These are phyloP conservation scores for Talaromyces proteolyticus DNA, from an alignment of 495 filamentous ascomycete genomes.

Conservation along the genomic window DNA sequence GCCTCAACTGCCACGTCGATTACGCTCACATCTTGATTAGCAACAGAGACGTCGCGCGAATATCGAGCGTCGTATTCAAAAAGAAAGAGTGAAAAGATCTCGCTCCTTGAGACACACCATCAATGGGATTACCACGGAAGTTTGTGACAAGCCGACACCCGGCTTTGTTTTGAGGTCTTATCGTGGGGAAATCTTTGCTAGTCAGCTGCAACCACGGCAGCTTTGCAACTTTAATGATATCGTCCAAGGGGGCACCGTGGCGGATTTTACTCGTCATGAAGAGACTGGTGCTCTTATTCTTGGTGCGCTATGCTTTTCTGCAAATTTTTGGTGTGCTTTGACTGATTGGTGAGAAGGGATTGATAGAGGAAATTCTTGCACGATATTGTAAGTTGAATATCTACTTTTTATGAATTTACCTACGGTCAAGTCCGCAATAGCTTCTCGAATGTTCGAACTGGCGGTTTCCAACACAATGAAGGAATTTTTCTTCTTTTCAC, in stretches of 20 bases:
- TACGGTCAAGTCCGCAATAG: no score
- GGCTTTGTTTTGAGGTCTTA: conserved; percentile 9
- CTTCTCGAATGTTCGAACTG: no score
- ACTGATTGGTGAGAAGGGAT: neutral
- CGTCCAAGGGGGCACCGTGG: conserved; percentile 23
- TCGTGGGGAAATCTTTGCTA: conserved; percentile 23
- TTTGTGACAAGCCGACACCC: conserved; percentile 8
- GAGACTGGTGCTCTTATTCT: conserved; percentile 30
- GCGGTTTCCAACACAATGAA: no score
- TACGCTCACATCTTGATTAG: neutral
- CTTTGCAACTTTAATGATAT: conserved; percentile 30
- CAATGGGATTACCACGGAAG: conserved; percentile 19
- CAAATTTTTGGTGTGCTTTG: neutral
- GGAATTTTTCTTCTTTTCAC: neutral
- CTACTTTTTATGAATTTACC: no score
- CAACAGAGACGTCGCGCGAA: conserved; percentile 22
- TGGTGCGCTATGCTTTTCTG: conserved; percentile 16
- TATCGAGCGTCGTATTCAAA: conserved; percentile 19
- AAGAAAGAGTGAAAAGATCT: conserved; percentile 29
- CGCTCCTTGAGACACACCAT: conserved; percentile 22
- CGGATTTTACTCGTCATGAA: conserved; percentile 29
- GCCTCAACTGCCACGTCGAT: no score
- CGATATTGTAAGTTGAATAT: no score
- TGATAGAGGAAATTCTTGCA: no score
- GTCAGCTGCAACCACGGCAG: conserved; percentile 23